phyloP scores from a whole-genome alignment of 495 filamentous ascomycete genomes.

The Cenococcum geophilum region DNA sequence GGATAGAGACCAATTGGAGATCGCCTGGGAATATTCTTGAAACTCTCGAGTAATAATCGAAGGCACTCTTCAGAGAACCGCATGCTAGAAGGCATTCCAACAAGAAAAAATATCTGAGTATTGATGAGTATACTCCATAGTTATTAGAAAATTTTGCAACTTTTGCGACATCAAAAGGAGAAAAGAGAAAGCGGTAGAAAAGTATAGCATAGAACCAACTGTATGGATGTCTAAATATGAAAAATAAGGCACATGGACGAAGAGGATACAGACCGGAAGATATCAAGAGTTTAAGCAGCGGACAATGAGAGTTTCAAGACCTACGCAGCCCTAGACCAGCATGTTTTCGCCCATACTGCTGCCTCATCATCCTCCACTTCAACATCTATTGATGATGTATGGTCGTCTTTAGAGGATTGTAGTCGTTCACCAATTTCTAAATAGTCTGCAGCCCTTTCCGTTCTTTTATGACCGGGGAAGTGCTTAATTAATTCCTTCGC shows the following conservation, averaged over 20 bases:
- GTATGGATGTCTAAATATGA: too few relatives aligned
- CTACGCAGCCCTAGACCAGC: slow-evolving; percentile 16
- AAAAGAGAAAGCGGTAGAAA: too few relatives aligned
- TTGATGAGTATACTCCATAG: background rate
- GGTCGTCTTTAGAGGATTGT: background rate
- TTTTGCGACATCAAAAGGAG: too few relatives aligned
- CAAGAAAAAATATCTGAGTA: slow-evolving; percentile 20
- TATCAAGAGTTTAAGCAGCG: background rate
- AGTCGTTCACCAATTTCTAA: background rate
- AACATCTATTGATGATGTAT: slow-evolving; percentile 1
- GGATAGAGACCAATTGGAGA: slow-evolving; percentile 3
- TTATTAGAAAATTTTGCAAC: background rate
- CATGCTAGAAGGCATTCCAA: slow-evolving; percentile 21
- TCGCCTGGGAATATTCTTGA: slow-evolving; percentile 11
- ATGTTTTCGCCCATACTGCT: slow-evolving; percentile 34
- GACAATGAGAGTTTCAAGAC: background rate
- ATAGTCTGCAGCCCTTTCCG: background rate
- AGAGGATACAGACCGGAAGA: slow-evolving; percentile 2
- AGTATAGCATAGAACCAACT: too few relatives aligned
- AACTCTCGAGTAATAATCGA: slow-evolving; percentile 18
- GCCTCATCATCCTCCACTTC: slow-evolving; percentile 36
- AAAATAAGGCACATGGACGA: background rate
- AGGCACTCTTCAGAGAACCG: slow-evolving; percentile 27
- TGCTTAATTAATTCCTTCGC: background rate
- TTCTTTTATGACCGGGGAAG: background rate